These are phyloP conservation scores for Mucor plumbeus DNA, from an alignment of 371 early-diverging fungal genomes.

Conservation along the genomic window DNA sequence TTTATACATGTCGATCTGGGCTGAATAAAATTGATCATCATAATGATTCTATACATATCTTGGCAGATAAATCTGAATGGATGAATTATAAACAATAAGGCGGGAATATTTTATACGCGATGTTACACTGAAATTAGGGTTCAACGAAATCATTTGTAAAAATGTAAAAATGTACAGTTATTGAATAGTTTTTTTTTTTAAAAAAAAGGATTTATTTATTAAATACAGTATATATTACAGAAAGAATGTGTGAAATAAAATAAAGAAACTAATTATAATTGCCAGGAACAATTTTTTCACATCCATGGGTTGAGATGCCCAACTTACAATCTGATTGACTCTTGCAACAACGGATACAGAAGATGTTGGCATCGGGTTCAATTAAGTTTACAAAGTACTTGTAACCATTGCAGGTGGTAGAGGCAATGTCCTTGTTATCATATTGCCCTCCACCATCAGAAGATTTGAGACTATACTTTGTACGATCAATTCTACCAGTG, in stretches of 20 bases:
- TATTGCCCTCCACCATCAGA: constrained; percentile 53
- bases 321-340: constrained; percentile 22
- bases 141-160: neutral
- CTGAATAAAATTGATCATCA: neutral
- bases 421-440: constrained; percentile 32
- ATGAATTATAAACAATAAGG: neutral
- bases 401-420: constrained; percentile 44
- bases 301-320: constrained; percentile 26
- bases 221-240: neutral
- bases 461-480: constrained; percentile 23
- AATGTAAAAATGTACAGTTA: neutral
- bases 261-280: constrained; percentile 13
- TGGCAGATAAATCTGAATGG: neutral
- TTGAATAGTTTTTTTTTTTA: neutral
- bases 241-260: neutral
- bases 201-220: neutral
- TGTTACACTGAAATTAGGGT: neutral
- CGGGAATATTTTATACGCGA: neutral
- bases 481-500: constrained; percentile 41
- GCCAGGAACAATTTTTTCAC: constrained; percentile 31
- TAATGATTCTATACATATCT: neutral
- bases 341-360: constrained; percentile 44
- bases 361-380: constrained; percentile 42
- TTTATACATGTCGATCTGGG: neutral
- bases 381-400: constrained; percentile 49